Evolutionary conservation across 225 moss, liverwort and hornwort species (phyloP), one percentile per base, ranked within the genome.

Genomic region (Thuidium tamariscinum): DNA sequence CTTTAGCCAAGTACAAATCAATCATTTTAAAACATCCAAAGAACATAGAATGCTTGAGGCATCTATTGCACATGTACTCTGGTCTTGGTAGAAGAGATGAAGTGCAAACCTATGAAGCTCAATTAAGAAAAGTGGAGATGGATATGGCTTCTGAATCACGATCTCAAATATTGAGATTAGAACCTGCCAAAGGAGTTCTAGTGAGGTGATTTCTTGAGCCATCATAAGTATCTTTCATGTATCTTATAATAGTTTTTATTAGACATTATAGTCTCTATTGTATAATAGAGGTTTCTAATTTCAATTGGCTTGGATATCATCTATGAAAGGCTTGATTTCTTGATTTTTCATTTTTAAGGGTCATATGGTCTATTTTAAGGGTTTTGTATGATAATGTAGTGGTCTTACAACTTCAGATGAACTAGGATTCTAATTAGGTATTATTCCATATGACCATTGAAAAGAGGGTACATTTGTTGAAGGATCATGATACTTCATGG

Each of bases 71-170:
- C 49, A 96, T 99, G 95, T 97, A 92, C 89, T 95, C 91, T 32
- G 93, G 99, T n/a, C 95, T 99, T 26, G 94, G 96, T 48, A 93
- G 95, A 46, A 93, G 90, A 88, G 99, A 99, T 60, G 96, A 99
- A 89, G 89, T 94, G 59, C 60, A 55, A 23, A 90, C 83, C 65
- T 96, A 96, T 64, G 88, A 94, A 79, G 83, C 91, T 64, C 94
- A 92, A 82, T 90, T 99, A 65, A 84, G 90, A 72, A 89, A 87
- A 82, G 92, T 81, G 11, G 95, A 97, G 78, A 85, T 89, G 83
- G 90, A 89, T 32, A 55, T 72, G 72, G 88, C 90, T 64, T 82
- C 82, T 8, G 84, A 91, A 79, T 83, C 84, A 7, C 86, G 84
- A 74, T 87, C 86, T 75, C 90, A 84, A 32, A 84, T 83, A 59